phyloP scores from a whole-genome alignment of 2,329 filamentous ascomycete genomes.

The Fusarium continuum region DNA sequence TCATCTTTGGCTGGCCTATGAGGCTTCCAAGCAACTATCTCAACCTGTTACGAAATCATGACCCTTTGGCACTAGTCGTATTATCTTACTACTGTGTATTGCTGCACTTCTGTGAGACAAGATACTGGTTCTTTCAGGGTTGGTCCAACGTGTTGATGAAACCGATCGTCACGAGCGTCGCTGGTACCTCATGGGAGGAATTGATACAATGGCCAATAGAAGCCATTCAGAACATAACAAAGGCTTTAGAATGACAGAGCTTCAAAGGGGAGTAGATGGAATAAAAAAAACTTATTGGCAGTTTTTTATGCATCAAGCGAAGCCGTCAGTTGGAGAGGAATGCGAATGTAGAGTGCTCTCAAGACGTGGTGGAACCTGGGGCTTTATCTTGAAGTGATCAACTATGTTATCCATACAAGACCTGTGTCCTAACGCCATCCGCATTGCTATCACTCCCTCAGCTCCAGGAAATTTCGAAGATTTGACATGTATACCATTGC shows the following conservation, averaged over 20 bases:
- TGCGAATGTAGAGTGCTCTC: no score
- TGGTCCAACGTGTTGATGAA: conserved; percentile 1
- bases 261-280: no score
- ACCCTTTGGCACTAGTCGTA: conserved; percentile 1
- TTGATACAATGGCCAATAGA: conserved; percentile 8
- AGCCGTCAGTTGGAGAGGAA: no score
- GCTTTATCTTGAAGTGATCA: no score
- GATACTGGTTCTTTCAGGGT: conserved; percentile 8
- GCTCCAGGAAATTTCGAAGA: no score
- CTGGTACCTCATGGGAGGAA: not conserved
- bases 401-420: no score
- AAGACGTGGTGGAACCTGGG: no score
- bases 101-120: not conserved
- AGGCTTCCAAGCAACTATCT: not conserved
- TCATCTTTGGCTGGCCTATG: conserved; percentile 12
- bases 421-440: no score
- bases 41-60: not conserved
- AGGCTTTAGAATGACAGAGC: not conserved
- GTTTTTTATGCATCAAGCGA: no score
- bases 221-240: not conserved
- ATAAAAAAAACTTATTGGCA: no score
- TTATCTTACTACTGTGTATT: conserved; percentile 10
- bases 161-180: not conserved
- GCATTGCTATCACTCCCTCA: no score
- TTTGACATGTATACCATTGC: no score